Evolutionary conservation across 257 asterid species (phyloP), one percentile per base, ranked within the genome.

Genomic region (Lithospermum erythrorhizon): DNA sequence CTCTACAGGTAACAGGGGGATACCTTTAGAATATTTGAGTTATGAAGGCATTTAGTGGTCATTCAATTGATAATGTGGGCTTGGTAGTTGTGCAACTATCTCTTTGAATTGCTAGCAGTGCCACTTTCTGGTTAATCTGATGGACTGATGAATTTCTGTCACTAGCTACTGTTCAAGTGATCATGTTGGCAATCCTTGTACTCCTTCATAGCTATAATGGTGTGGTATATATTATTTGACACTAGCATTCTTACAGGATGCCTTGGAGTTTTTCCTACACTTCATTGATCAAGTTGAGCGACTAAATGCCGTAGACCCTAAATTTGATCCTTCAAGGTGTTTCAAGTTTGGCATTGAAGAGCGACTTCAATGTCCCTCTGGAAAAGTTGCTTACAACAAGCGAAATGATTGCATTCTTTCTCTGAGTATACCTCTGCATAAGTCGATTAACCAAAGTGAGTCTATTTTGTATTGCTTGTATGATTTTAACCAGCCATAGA

Each of bases 311-410:
- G 87, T 78, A 69, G 79, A 73, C 77, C 82, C 83, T 32, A 61
- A 59, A 55, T 57, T 74, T 61, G 98, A 93, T 74, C 97, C 98
- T 61, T 74, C 98, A 53, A 86, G 84, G 76, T 81, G 95, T 75
- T 93, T 88, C 81, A 89, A 86, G 81, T 93, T 93, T 76, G 97
- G 95, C 51, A 82, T 93, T 74, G 98, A 93, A 83, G 98, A 93
- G 74, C 79, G 97, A 56, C 58, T 93, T 73, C 94, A 83, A 65
- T 88, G 95, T 68, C 63, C 86, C 57, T 88, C 98, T 14, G 95
- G 97, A 59, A 88, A 81, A 83, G 98, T 93, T 61, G 83, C 97
- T 49, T 93, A 93, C 72, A 89, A 86, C 74, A 82, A 72, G 52
- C 81, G 98, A 74, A 73, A 61, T 60, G 98, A 93, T 71, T 93